These are phyloP conservation scores for Datisca glomerata DNA, from an alignment of 306 rosid species.

Conservation along the genomic window DNA sequence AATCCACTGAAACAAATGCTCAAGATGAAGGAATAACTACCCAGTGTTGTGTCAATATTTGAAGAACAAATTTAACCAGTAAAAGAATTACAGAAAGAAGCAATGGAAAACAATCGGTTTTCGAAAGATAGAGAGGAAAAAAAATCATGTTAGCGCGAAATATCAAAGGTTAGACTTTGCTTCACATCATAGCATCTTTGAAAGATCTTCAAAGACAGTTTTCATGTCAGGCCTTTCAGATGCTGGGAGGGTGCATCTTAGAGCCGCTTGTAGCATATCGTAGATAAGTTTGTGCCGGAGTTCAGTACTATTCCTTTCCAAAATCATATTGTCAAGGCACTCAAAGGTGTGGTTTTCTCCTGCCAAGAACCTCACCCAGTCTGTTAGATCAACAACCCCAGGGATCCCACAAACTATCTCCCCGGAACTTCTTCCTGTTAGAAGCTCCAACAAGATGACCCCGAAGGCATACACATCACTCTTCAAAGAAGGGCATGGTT, in stretches of 20 bases:
- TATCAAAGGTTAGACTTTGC: slow-evolving; percentile 11
- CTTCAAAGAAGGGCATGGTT: slow-evolving; percentile 61
- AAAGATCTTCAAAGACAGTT: slow-evolving; percentile 53
- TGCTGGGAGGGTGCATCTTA: slow-evolving; percentile 63
- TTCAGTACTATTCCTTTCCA: slow-evolving; percentile 19
- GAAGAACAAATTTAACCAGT: too few relatives aligned
- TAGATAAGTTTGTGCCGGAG: slow-evolving; percentile 22
- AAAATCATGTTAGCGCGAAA: slow-evolving; percentile 22
- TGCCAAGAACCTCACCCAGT: slow-evolving; percentile 52
- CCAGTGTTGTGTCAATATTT: too few relatives aligned
- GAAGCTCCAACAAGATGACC: slow-evolving; percentile 59
- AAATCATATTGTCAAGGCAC: slow-evolving; percentile 46
- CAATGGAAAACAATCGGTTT: too few relatives aligned
- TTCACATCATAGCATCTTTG: slow-evolving; percentile 24
- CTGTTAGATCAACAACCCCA: slow-evolving; percentile 44
- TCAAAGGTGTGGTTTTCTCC: slow-evolving; percentile 34
- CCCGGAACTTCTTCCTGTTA: slow-evolving; percentile 52
- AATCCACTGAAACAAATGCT: too few relatives aligned
- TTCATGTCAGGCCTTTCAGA: slow-evolving; percentile 67
- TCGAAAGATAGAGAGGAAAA: not conserved
- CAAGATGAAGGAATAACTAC: too few relatives aligned
- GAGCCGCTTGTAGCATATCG: slow-evolving; percentile 49
- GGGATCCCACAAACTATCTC: slow-evolving; percentile 50
- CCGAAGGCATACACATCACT: slow-evolving; percentile 81
- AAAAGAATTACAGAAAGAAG: too few relatives aligned